phyloP scores from a whole-genome alignment of 2,329 filamentous ascomycete genomes.

The Dothistroma pini region DNA sequence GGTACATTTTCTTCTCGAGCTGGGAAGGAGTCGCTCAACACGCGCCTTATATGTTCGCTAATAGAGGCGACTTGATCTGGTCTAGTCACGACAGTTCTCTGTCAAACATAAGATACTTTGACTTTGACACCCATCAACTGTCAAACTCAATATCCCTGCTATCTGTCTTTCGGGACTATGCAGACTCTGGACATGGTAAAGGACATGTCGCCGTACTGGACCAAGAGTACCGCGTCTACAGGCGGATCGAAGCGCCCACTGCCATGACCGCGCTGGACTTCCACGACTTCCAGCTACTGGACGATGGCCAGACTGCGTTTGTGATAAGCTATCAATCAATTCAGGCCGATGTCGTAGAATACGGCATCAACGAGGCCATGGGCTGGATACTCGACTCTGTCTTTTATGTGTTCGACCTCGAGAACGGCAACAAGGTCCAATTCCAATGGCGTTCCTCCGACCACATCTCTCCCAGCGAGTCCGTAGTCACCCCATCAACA shows the following conservation, averaged over 20 bases:
- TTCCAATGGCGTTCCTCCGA: conserved; percentile 46
- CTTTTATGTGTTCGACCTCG: conserved; percentile 44
- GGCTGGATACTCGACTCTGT: conserved; percentile 29
- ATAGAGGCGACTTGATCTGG: conserved; percentile 5
- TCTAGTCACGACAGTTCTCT: conserved; percentile 4
- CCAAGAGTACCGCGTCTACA: conserved; percentile 32
- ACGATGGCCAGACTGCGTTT: conserved; percentile 6
- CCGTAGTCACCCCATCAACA: neutral
- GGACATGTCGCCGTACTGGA: conserved; percentile 14
- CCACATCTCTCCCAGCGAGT: conserved; percentile 33
- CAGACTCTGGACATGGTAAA: conserved; percentile 4
- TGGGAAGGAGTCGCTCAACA: neutral
- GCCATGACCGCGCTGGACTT: conserved; percentile 31
- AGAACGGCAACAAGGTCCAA: conserved; percentile 35
- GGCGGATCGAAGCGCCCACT: conserved; percentile 35
- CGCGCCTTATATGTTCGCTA: neutral
- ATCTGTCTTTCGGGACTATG: conserved; percentile 4
- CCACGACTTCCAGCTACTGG: conserved; percentile 39
- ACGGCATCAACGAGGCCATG: conserved; percentile 9
- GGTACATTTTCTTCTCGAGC: neutral
- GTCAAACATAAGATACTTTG: conserved; percentile 6
- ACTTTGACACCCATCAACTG: conserved; percentile 4
- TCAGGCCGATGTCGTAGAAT: neutral
- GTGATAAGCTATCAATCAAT: neutral
- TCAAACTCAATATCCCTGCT: neutral